Evolutionary conservation across 148 eudicot species (phyloP).

Genomic region (Beta vulgaris): DNA sequence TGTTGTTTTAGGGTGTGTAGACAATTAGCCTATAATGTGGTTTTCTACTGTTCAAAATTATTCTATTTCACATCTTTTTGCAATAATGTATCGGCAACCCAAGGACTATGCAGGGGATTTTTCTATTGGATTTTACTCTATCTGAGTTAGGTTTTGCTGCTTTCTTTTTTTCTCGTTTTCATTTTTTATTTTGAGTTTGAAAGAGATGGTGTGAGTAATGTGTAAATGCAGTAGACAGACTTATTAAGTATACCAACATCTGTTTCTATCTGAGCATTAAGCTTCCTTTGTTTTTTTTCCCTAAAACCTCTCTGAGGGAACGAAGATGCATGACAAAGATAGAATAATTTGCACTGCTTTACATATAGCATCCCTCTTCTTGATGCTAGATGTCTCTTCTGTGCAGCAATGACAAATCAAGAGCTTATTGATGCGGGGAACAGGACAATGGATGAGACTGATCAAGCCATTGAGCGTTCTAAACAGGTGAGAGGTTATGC

Average conservation of each 20-base stretch:
- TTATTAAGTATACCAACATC: neutral
- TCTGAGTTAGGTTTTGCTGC: too few relatives aligned
- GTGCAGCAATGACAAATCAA: conserved; percentile 86
- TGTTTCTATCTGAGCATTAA: neutral
- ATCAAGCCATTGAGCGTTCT: conserved; percentile 97
- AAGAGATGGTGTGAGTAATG: neutral
- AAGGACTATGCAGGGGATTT: neutral
- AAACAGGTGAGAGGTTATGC: conserved; percentile 53
- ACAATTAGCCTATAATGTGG: neutral
- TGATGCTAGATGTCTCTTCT: conserved; percentile 16
- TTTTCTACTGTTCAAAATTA: neutral
- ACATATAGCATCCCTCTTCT: neutral
- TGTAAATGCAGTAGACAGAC: neutral
- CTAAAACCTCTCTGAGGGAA: neutral
- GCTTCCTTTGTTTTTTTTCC: neutral
- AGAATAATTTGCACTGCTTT: neutral
- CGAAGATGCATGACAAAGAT: neutral
- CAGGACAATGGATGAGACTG: conserved; percentile 86
- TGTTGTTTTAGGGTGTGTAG: neutral
- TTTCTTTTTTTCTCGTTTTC: too few relatives aligned
- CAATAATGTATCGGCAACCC: neutral
- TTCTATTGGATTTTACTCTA: neutral
- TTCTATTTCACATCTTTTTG: neutral
- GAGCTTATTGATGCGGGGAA: conserved; percentile 83
- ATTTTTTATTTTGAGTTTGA: neutral